Percentiles rank a stretch among this genome's conserved stretches.
phyloP scores from a whole-genome alignment of 2,329 filamentous ascomycete genomes.

The Colletotrichum lentis region DNA sequence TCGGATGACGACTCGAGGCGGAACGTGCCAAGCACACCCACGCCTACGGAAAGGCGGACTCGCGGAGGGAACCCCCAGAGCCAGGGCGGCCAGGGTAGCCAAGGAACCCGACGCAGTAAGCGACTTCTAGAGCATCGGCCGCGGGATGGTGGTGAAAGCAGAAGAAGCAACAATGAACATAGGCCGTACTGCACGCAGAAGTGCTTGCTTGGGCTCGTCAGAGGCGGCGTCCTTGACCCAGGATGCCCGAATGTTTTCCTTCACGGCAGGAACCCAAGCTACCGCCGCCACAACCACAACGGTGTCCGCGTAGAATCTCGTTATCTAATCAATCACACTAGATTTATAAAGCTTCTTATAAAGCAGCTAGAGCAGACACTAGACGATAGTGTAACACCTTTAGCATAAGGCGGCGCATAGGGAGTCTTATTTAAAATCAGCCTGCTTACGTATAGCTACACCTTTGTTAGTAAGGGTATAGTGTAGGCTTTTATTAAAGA shows the following conservation, averaged over 20 bases:
- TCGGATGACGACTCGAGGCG: too few species aligned
- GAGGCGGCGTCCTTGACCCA: slow-evolving; percentile 44
- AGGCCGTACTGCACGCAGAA: slow-evolving; percentile 50
- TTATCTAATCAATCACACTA: slow-evolving; percentile 44
- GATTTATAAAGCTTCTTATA: slow-evolving; percentile 45
- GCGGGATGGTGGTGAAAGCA: slow-evolving; percentile 5
- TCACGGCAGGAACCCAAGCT: slow-evolving; percentile 42
- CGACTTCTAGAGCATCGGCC: slow-evolving; percentile 34
- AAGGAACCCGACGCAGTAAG: too few species aligned
- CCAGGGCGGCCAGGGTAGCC: too few species aligned
- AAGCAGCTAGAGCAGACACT: slow-evolving; percentile 45
- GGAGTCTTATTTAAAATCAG: slow-evolving; percentile 54
- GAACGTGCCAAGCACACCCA: too few species aligned
- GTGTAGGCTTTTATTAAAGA: slow-evolving; percentile 45
- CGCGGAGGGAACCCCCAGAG: too few species aligned
- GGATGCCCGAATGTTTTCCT: slow-evolving; percentile 50
- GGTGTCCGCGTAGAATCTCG: too few species aligned
- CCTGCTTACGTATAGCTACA: slow-evolving; percentile 53
- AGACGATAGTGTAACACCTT: slow-evolving; percentile 44
- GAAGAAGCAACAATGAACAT: slow-evolving; percentile 10
- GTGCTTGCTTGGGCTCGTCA: slow-evolving; percentile 50
- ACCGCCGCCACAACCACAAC: slow-evolving; percentile 42
- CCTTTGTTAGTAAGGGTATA: slow-evolving; percentile 54
- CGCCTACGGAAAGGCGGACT: too few species aligned
- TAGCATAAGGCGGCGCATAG: slow-evolving; percentile 46